Percentiles rank a stretch among this genome's conserved stretches.
These are phyloP conservation scores for Tetracentron sinense DNA, from an alignment of 164 flowering plant genomes.

Conservation along the genomic window DNA sequence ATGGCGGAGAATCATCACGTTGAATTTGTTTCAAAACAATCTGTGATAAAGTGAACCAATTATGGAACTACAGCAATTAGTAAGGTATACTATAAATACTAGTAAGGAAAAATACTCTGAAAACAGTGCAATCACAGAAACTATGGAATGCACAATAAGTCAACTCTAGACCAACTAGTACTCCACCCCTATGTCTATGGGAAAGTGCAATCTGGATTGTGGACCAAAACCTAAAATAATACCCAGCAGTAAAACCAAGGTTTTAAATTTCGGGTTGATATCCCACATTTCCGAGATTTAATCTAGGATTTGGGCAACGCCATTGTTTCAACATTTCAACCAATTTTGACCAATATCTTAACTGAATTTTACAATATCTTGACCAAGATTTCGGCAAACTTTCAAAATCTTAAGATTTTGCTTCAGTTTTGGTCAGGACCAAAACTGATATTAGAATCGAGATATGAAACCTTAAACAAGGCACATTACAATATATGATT, in stretches of 20 bases:
- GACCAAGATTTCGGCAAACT: background rate
- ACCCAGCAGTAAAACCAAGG: no score
- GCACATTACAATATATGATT: no score
- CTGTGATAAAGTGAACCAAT: constrained; percentile 31
- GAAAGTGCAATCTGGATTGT: background rate
- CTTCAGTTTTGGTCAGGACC: background rate
- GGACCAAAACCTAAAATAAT: background rate
- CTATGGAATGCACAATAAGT: no score
- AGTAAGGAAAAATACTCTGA: background rate
- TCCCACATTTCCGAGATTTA: no score
- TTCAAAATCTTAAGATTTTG: background rate
- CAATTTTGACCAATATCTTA: no score
- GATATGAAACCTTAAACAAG: background rate
- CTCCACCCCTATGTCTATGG: no score
- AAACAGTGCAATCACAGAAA: background rate
- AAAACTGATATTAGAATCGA: background rate
- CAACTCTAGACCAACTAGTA: background rate
- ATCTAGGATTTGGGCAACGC: no score
- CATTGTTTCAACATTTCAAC: no score
- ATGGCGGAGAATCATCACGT: constrained; percentile 39
- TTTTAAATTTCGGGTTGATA: no score
- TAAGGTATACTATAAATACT: background rate
- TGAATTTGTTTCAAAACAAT: constrained; percentile 47
- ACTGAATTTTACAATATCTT: background rate
- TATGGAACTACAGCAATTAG: background rate